These are phyloP conservation scores for Geotrichum candidum DNA, from an alignment of 1,139 yeast species.

Conservation along the genomic window DNA sequence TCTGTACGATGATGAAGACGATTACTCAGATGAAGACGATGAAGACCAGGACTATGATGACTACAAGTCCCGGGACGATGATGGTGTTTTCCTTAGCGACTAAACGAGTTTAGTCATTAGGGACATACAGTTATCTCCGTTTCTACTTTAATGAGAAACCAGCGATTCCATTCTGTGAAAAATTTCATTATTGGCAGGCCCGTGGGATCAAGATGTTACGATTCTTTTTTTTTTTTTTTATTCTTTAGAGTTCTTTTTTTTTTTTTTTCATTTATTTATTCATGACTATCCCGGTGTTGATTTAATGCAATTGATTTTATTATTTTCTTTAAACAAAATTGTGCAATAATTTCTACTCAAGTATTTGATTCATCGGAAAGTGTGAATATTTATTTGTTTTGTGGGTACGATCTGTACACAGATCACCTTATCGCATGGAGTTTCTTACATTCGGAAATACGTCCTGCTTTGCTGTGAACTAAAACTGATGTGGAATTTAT, in stretches of 20 bases:
- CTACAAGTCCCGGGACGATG: background rate
- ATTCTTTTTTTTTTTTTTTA: too few species aligned
- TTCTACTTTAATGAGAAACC: background rate
- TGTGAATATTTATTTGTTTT: too few species aligned
- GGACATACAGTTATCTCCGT: background rate
- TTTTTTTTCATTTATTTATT: too few species aligned
- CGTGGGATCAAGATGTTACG: background rate
- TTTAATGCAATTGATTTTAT: background rate
- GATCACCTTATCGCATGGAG: too few species aligned
- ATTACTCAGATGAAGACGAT: conserved; percentile 1
- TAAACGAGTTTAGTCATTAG: background rate
- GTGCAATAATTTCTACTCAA: too few species aligned
- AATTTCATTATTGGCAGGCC: background rate
- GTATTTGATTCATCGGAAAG: too few species aligned
- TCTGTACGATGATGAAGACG: conserved; percentile 8
- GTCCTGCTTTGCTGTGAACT: too few species aligned
- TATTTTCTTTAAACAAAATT: too few species aligned
- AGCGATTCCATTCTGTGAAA: background rate
- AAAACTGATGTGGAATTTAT: too few species aligned
- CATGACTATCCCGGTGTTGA: background rate
- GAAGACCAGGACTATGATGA: conserved; percentile 6
- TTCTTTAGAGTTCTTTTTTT: too few species aligned
- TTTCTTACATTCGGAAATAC: too few species aligned
- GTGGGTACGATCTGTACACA: too few species aligned
- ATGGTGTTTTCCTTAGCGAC: conserved; percentile 12